Base-by-base conservation (phyloP, 129 eudicot genomes). In the Lonicera japonica region DNA sequence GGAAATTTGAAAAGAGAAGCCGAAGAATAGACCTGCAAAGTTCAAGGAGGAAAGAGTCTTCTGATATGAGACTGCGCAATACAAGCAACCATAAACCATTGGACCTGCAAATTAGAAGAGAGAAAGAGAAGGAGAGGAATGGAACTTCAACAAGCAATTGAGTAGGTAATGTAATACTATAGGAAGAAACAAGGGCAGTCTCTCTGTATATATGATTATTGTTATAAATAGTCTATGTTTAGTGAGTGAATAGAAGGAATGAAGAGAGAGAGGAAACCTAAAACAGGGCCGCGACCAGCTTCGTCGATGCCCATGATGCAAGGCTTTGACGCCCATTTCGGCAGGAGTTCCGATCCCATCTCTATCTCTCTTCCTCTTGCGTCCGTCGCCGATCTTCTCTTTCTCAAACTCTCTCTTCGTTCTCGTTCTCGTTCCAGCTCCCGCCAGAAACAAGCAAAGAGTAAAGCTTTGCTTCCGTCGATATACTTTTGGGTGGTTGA, bases 281-380 rank as follows among this genome's bases (percentile, higher is more conserved):
- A 73, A 71, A 91, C 98, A 58, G 98, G 98, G 61, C 98, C 98
- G 21, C 98, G 87, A 40, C 98, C 98, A 77, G 98, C 98, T 80
- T 91, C 98, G 23, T 91, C 98, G 62, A 91, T 91, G 36, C 98
- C 98, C 98, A 91, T 87, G 6, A 91, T 80, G 74, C 96, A 91
- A 59, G 98, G 90, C 61, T 74, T 60, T 46, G 95, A 76, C 25
- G 90, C 95, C 98, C 98, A 91, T 59, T 75, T 67, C 14, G 82
- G n/a, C n/a, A n/a, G 90, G 50, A 80, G 54, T 69, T 54, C 94
- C 21, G 95, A 68, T 64, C 71, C 90, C 97, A 88, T 88, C 21
- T 63, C 25, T 18, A 29, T 29, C 3, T 19, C 25, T 17, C 22
- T 5, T 19, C 24, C 23, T 34, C 57, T 25, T 45, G 51, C 36